phyloP scores from a whole-genome alignment of 1,139 yeast genomes.

The Casaregolazyma suthepensis region DNA sequence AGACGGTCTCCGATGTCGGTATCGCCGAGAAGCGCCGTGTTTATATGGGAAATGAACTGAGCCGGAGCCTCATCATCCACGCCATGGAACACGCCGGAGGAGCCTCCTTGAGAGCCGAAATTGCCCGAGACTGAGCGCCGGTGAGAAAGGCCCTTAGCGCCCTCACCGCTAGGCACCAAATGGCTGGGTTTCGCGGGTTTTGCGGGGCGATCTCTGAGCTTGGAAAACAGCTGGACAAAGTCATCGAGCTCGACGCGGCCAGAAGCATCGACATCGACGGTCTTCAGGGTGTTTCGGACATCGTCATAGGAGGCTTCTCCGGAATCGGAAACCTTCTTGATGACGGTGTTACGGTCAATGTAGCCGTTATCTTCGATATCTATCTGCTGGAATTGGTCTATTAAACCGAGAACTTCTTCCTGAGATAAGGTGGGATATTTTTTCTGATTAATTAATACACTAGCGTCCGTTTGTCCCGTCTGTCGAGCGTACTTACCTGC shows the following conservation, averaged over 20 bases:
- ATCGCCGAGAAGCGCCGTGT: constrained; percentile 88
- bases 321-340: constrained; percentile 70
- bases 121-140: constrained; percentile 4
- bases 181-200: constrained; percentile 21
- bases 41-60: constrained; percentile 94
- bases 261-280: constrained; percentile 89
- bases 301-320: constrained; percentile 86
- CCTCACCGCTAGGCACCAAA: constrained; percentile 15
- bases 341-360: constrained; percentile 85
- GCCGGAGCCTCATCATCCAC: constrained; percentile 95
- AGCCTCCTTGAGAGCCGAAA: neutral
- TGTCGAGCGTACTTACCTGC: constrained; percentile 35
- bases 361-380: constrained; percentile 94
- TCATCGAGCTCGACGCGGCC: constrained; percentile 97
- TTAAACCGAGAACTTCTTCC: constrained; percentile 75
- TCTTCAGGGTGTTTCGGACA: constrained; percentile 87
- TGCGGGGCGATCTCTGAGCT: constrained; percentile 31
- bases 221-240: constrained; percentile 65
- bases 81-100: constrained; percentile 68
- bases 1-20: constrained; percentile 74
- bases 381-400: constrained; percentile 67
- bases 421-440: constrained; percentile 79
- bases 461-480: neutral
- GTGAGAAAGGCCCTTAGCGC: constrained; percentile 8
- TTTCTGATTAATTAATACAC: constrained; percentile 38